These are phyloP conservation scores for Saccharomycopsis selenospora DNA, from an alignment of 805 yeast genomes.

Conservation along the genomic window DNA sequence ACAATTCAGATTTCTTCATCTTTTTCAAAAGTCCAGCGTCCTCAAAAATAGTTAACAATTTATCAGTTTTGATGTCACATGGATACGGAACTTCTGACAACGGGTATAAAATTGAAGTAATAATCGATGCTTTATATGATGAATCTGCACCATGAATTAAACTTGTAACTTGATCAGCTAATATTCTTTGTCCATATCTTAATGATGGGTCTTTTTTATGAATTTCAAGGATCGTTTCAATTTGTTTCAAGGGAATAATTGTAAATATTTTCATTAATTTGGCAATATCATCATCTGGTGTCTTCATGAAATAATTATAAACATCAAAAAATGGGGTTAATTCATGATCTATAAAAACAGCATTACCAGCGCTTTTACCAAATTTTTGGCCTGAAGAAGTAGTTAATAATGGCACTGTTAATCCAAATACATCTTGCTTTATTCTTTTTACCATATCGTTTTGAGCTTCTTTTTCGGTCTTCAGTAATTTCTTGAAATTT, in stretches of 20 bases:
- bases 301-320: slow-evolving; percentile 77
- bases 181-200: slow-evolving; percentile 64
- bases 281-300: slow-evolving; percentile 68
- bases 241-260: slow-evolving; percentile 55
- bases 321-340: slow-evolving; percentile 74
- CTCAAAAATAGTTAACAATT: slow-evolving; percentile 48
- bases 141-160: slow-evolving; percentile 77
- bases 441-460: slow-evolving; percentile 22
- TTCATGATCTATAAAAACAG: slow-evolving; percentile 73
- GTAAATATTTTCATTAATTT: slow-evolving; percentile 72
- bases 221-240: slow-evolving; percentile 42
- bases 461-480: slow-evolving; percentile 1
- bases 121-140: slow-evolving; percentile 58
- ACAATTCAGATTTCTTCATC: slow-evolving; percentile 31
- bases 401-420: slow-evolving; percentile 85
- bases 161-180: slow-evolving; percentile 72
- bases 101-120: slow-evolving; percentile 64
- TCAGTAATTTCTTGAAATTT: slow-evolving; percentile 12
- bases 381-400: slow-evolving; percentile 88
- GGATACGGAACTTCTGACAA: slow-evolving; percentile 42
- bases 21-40: slow-evolving; percentile 47
- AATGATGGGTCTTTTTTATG: slow-evolving; percentile 56
- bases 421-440: slow-evolving; percentile 47
- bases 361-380: slow-evolving; percentile 97
- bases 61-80: slow-evolving; percentile 40